Evolutionary conservation across 176 grass and related monocot genomes (phyloP), one percentile per base, ranked within the genome.

Genomic region (Tillandsia leiboldiana): DNA sequence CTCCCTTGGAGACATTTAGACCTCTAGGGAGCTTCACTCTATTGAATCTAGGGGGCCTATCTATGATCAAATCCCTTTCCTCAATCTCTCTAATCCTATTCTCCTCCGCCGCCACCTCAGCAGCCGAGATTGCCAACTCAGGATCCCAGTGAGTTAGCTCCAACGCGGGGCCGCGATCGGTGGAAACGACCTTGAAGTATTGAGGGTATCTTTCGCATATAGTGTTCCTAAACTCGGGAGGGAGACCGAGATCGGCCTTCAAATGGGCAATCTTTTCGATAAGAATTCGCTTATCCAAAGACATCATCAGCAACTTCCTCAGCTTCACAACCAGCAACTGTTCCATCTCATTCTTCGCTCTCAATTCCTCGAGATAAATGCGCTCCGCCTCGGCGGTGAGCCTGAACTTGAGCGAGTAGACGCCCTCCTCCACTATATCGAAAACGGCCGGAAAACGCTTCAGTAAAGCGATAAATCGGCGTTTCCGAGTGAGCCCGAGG

Each of bases 61-160:
- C 89, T 1, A 97, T 97, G 71, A 97, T 97, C 1, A 97, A 12
- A 63, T 97, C 86, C 72, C 89, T 84, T 66, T 97, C 94, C 49
- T 79, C 77, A 0, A 76, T 73, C 47, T 92, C 94, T 56, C 86
- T 85, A 1, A 49, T 47, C 47, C 74, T 78, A 33, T 87, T 97
- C 23, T 92, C 89, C 77, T 92, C 94, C 72, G 88, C 87, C 0
- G 86, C 82, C 9, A 87, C 26, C 89, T 99, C 94, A 0, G 87
- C 89, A 11, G 84, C 89, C 0, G 89, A 93, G 15, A 92, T 66
- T 0, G 94, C 89, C 8, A 99, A 66, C 62, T 84, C 79, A 1
- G 89, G 87, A 72, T 93, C 94, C 94, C 94, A 99, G 8, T 99
- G 84, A 0, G 89, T 87, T 75, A 99, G 79, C 87, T 99, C 94